Evolutionary conservation across 306 rosid genomes (phyloP), one percentile per base, ranked within the genome.

Genomic region (Castanopsis chinensis): DNA sequence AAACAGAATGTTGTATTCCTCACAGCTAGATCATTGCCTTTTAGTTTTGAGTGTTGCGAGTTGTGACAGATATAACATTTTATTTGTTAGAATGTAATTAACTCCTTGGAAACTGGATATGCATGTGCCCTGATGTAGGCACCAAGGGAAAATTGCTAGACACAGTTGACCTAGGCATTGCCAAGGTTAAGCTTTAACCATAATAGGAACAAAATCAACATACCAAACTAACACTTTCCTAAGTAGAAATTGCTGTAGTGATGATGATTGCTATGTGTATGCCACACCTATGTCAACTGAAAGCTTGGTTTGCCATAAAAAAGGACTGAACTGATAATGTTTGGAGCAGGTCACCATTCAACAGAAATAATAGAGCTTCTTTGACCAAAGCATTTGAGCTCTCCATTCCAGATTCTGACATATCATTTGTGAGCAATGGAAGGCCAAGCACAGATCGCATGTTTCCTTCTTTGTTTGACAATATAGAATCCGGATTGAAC

Each of bases 401-500:
- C 58, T 77, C 84, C 23, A 2, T 63, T 25, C 15, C 70, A 1
- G 97, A 92, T 18, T 79, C 83, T 1, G 97, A 94, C 78, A 92
- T 90, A 76, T 94, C 97, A 53, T 94, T 83, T 23, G 94, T 94
- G 83, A 91, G 94, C 77, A 69, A 77, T 12, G 97, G 83, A 71
- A 87, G 89, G 82, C 90, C 93, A 15, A 88, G 97, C 56, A 1
- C 45, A 49, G 97, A 92, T 18, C 81, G 79, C 58, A 12, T 75
- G 79, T 79, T 83, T 85, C 82, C 92, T 72, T 69, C 87, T 63
- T 3, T 80, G 0, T 74, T 78, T 53, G 96, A 87, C 2, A 86
- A 78, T 12, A n/a, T 72, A 32, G 91, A 88, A 32, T 32, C 81
- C 25, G 83, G 85, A 71, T 65, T 74, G 15, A 56, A 76, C 45